Percentiles rank a stretch among this genome's conserved stretches.
phyloP scores from a whole-genome alignment of 2,329 filamentous ascomycete genomes.

The Metarhizium album region DNA sequence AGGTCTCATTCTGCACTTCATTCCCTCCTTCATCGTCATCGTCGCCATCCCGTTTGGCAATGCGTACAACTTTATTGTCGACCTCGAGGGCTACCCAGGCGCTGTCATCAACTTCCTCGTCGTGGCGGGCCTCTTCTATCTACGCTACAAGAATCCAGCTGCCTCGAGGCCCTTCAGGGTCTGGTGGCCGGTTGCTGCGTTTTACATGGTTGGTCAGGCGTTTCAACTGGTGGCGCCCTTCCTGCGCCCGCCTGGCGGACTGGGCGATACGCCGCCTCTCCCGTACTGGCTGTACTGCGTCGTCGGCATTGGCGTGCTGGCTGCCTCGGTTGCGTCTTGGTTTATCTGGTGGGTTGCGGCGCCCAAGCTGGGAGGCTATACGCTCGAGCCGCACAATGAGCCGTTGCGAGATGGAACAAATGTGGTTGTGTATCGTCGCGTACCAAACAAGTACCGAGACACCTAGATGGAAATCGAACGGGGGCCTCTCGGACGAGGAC shows the following conservation, averaged over 20 bases:
- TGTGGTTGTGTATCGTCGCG: slow-evolving; percentile 12
- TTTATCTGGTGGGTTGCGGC: slow-evolving; percentile 12
- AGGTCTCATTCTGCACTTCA: background rate
- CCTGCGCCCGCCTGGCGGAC: slow-evolving; percentile 10
- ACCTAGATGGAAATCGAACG: too few species aligned
- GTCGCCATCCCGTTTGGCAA: slow-evolving; percentile 56
- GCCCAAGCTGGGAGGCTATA: slow-evolving; percentile 11
- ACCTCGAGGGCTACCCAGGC: slow-evolving; percentile 23
- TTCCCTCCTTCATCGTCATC: slow-evolving; percentile 42
- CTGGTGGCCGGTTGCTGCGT: slow-evolving; percentile 11
- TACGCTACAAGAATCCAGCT: slow-evolving; percentile 9
- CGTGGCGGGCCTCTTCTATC: slow-evolving; percentile 11
- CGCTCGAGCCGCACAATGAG: slow-evolving; percentile 12
- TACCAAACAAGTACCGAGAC: too few species aligned
- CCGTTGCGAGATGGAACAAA: slow-evolving; percentile 13
- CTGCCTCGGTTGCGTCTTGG: slow-evolving; percentile 12
- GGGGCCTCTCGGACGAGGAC: background rate
- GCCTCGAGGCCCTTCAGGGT: slow-evolving; percentile 11
- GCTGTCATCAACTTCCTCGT: slow-evolving; percentile 4
- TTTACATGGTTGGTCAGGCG: slow-evolving; percentile 12
- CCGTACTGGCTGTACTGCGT: slow-evolving; percentile 15
- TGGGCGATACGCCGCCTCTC: slow-evolving; percentile 12
- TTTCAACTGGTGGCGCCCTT: slow-evolving; percentile 14
- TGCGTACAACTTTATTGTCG: slow-evolving; percentile 57
- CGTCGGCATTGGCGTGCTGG: slow-evolving; percentile 12